Conservation (phyloP, 176 grass and related monocot species). For the Carex cristatella region DNA sequence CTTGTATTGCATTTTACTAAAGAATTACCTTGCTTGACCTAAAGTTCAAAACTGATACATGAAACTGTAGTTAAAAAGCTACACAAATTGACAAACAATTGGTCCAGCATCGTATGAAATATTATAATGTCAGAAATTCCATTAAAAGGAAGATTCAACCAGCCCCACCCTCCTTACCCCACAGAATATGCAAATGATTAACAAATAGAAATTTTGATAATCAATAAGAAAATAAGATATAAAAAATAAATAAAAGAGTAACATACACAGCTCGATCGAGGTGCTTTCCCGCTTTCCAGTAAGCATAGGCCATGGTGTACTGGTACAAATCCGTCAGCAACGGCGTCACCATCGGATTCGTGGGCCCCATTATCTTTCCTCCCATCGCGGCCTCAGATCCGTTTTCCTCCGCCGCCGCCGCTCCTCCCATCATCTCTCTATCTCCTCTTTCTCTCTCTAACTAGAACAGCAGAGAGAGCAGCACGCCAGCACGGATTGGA, state of each 20-base stretch:
- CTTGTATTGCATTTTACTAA: not conserved
- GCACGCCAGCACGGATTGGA: not conserved
- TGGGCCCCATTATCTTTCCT: constrained; percentile 42
- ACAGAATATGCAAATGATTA: not conserved
- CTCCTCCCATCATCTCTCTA: not conserved
- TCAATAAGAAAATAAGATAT: not conserved
- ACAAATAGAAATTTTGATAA: not conserved
- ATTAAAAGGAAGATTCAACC: not conserved
- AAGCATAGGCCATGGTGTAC: constrained; percentile 99
- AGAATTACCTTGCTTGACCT: not conserved
- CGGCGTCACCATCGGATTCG: constrained; percentile 98
- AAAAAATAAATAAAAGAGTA: not conserved
- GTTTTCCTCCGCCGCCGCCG: constrained; percentile 29
- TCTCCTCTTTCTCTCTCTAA: constrained; percentile 5
- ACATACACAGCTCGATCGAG: constrained; percentile 88
- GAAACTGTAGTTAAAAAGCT: not conserved
- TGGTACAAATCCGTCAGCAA: constrained; percentile 97
- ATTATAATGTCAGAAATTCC: not conserved
- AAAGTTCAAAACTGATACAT: not conserved
- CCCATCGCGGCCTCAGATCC: constrained; percentile 34
- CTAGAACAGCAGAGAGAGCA: not conserved
- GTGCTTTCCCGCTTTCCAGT: constrained; percentile 95
- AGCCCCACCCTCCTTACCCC: not conserved
- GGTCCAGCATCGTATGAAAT: not conserved
- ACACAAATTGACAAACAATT: not conserved